Percentiles rank a stretch among this genome's conserved stretches.
phyloP scores from a whole-genome alignment of 257 asterid genomes.

The Anisodus tanguticus region DNA sequence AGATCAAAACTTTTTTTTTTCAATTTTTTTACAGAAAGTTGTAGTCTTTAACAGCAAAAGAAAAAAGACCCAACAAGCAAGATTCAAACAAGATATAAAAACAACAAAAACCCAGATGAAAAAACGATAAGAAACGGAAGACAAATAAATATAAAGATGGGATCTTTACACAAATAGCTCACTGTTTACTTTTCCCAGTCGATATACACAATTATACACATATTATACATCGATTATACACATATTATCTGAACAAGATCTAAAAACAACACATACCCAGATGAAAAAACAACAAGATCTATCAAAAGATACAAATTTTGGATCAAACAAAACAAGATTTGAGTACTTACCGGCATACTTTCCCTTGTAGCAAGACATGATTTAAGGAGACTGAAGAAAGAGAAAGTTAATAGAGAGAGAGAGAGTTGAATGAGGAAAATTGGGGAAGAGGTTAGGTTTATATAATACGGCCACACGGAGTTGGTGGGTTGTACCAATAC shows the following conservation, averaged over 20 bases:
- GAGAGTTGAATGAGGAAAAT: not conserved
- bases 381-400: not conserved
- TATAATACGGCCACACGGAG: not conserved
- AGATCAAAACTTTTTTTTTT: not conserved
- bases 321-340: not conserved
- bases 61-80: slow-evolving; percentile 7
- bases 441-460: not conserved
- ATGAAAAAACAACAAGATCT: slow-evolving; percentile 23
- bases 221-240: too few relatives aligned
- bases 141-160: too few relatives aligned
- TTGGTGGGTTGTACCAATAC: not conserved
- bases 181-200: too few relatives aligned
- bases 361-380: slow-evolving; percentile 42
- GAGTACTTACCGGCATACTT: slow-evolving; percentile 33
- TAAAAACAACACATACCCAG: not conserved
- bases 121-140: too few relatives aligned
- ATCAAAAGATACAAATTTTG: not conserved
- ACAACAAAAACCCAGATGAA: not conserved
- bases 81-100: slow-evolving; percentile 16
- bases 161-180: too few relatives aligned
- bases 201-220: too few relatives aligned
- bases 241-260: not conserved
- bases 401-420: not conserved
- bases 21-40: not conserved
- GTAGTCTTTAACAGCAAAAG: not conserved